A percentile compares a stretch with the other conserved stretches of the same genome.
Conservation (phyloP, 495 filamentous ascomycete genomes). For the Trichoderma orchidacearum region DNA sequence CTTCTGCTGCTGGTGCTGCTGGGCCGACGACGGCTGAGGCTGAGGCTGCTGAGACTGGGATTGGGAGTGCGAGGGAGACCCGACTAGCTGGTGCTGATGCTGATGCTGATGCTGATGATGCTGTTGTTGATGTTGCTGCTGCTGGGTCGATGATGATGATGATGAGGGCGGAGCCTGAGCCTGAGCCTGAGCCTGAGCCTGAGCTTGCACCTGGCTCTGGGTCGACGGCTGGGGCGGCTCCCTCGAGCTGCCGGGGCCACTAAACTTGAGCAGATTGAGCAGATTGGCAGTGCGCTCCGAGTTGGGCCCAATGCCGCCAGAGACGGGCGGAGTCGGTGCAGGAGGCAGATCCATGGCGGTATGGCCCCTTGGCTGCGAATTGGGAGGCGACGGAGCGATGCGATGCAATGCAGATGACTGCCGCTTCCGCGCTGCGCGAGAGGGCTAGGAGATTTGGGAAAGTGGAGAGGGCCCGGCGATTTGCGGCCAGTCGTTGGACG, state of each 20-base stretch:
- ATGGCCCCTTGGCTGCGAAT: neutral
- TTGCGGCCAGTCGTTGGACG: neutral
- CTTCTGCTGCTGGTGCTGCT: neutral
- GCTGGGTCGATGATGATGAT: constrained; percentile 2
- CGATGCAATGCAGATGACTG: neutral
- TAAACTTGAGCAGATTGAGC: constrained; percentile 81
- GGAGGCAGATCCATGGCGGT: constrained; percentile 20
- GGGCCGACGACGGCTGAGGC: neutral
- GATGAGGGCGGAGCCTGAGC: constrained; percentile 4
- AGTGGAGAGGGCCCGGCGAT: neutral
- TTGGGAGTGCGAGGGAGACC: constrained; percentile 3
- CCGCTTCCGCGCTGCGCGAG: neutral
- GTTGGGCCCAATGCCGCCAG: constrained; percentile 21
- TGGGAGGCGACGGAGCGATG: neutral
- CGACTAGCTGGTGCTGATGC: constrained; percentile 9
- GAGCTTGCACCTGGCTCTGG: constrained; percentile 5
- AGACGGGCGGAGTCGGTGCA: constrained; percentile 31
- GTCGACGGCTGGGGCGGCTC: constrained; percentile 3
- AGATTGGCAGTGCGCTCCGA: constrained; percentile 55
- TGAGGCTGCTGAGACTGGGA: neutral
- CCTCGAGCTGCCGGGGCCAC: constrained; percentile 31
- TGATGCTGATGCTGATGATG: constrained; percentile 2
- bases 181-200: constrained; percentile 6
- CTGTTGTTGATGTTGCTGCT: neutral
- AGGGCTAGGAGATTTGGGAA: neutral